A percentile compares a stretch with the other conserved stretches of the same genome.
phyloP scores from a whole-genome alignment of 192 early-diverging fungal species.

The Dissophora ornata region DNA sequence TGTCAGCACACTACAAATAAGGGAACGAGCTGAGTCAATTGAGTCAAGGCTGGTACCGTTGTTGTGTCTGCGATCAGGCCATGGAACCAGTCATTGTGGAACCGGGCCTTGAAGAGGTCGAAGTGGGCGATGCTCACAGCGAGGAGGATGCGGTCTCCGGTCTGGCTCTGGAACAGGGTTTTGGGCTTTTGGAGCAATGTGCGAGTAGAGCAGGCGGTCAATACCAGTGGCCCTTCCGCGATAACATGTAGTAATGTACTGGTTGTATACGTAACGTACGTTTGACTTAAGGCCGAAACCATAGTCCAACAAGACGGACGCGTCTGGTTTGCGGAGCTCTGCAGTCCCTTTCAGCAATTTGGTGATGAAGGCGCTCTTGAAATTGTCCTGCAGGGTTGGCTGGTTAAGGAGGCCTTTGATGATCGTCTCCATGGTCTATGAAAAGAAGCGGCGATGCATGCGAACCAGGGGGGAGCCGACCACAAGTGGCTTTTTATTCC shows the following conservation, averaged over 20 bases:
- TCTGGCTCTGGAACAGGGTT: conserved; percentile 9
- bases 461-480: no score
- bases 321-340: conserved; percentile 12
- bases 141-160: conserved; percentile 26
- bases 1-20: no score
- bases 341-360: conserved; percentile 12
- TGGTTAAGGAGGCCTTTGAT: conserved; percentile 31
- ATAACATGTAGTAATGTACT: no score
- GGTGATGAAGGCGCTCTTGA: conserved; percentile 19
- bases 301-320: conserved; percentile 24
- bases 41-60: no score
- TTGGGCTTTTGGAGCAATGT: conserved; percentile 13
- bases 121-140: conserved; percentile 23
- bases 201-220: neutral
- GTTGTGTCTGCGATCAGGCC: neutral
- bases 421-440: conserved; percentile 47
- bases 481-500: conserved; percentile 15
- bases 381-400: conserved; percentile 10
- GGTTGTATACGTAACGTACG: no score
- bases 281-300: conserved; percentile 18
- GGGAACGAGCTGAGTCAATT: no score
- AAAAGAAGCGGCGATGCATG: neutral
- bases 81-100: conserved; percentile 26
- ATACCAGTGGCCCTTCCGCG: no score
- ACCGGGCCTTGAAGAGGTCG: conserved; percentile 18